Percentiles rank a stretch among this genome's conserved stretches.
These are phyloP conservation scores for Hypericum androsaemum DNA, from an alignment of 345 rosid genomes.

Conservation along the genomic window DNA sequence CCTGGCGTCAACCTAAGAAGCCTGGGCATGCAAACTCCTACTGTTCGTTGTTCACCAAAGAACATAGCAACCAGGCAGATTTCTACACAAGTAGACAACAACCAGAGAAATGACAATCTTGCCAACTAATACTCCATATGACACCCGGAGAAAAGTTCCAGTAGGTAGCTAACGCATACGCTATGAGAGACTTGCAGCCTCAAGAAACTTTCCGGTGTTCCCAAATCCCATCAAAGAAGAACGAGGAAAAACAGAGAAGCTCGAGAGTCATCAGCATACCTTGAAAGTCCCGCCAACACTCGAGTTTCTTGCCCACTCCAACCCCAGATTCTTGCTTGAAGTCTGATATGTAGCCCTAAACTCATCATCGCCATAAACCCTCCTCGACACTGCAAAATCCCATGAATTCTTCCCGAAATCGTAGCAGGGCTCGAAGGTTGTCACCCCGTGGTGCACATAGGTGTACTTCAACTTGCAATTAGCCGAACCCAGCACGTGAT, in stretches of 20 bases:
- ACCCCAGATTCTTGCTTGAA: slow-evolving; percentile 16
- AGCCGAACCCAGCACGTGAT: slow-evolving; percentile 15
- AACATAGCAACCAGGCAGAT: too few relatives aligned
- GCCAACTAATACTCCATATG: too few relatives aligned
- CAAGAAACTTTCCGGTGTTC: too few relatives aligned
- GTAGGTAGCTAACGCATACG: too few relatives aligned
- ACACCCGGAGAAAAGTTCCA: too few relatives aligned
- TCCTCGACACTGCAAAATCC: slow-evolving; percentile 28
- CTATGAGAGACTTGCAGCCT: too few relatives aligned
- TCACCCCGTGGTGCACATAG: slow-evolving; percentile 18
- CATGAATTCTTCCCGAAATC: slow-evolving; percentile 29
- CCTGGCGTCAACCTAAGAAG: too few relatives aligned
- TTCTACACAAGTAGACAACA: too few relatives aligned
- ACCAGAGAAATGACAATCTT: too few relatives aligned
- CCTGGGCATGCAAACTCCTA: too few relatives aligned
- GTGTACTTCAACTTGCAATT: slow-evolving; percentile 25
- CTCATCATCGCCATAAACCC: slow-evolving; percentile 20
- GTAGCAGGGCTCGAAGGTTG: slow-evolving; percentile 24
- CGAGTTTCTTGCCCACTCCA: slow-evolving; percentile 24
- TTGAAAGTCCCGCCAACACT: slow-evolving; percentile 20
- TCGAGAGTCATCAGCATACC: slow-evolving; percentile 11
- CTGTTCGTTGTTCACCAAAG: too few relatives aligned
- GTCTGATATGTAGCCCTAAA: slow-evolving; percentile 24
- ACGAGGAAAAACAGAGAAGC: neutral
- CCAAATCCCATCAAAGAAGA: too few relatives aligned